phyloP scores from a whole-genome alignment of 257 asterid species.

The Solanum chmielewskii region DNA sequence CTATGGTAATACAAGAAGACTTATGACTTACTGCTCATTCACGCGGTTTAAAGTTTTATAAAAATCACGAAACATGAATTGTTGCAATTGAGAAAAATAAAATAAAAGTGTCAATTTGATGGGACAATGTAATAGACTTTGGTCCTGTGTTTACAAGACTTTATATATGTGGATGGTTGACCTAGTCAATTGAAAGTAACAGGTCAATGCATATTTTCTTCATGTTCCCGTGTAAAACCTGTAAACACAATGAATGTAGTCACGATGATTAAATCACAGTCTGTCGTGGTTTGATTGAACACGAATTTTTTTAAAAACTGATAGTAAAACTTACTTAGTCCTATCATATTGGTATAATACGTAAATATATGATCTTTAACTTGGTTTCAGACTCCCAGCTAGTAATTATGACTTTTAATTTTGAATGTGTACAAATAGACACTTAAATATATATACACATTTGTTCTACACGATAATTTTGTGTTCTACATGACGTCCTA shows the following conservation, averaged over 20 bases:
- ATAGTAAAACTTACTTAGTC: too few species aligned
- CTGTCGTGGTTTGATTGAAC: rapidly evolving
- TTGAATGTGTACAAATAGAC: too few species aligned
- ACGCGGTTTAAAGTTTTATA: background rate
- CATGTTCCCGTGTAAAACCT: background rate
- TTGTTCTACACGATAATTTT: too few species aligned
- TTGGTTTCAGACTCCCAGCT: rapidly evolving
- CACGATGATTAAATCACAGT: rapidly evolving
- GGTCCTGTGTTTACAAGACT: background rate
- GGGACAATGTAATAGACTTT: background rate
- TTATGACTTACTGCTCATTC: background rate
- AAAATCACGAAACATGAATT: background rate
- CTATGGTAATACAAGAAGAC: background rate
- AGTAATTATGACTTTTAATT: rapidly evolving
- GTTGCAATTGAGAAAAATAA: background rate
- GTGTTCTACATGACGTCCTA: too few species aligned
- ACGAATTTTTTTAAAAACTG: rapidly evolving
- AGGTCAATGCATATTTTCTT: conserved; percentile 2
- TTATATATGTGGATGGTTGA: background rate
- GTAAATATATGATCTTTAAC: too few species aligned
- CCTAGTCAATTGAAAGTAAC: conserved; percentile 10
- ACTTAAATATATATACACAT: too few species aligned
- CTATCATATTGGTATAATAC: too few species aligned
- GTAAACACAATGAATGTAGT: background rate
- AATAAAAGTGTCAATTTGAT: background rate